phyloP scores from a whole-genome alignment of 495 filamentous ascomycete genomes.

The Aspergillus incahuasiensis region DNA sequence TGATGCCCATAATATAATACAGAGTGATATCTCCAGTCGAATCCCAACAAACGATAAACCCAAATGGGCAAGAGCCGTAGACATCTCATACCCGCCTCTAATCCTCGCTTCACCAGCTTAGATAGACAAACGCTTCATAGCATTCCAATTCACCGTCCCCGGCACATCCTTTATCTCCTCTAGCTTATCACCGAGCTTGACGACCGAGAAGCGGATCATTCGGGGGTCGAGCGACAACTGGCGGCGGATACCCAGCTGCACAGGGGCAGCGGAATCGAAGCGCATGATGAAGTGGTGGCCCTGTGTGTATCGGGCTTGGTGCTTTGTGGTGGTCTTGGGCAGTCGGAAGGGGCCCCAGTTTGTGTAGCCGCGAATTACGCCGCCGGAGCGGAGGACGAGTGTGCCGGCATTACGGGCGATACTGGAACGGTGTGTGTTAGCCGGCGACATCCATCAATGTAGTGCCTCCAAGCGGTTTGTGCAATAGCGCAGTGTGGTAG shows the following conservation, averaged over 20 bases:
- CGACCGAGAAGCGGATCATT: slow-evolving; percentile 79
- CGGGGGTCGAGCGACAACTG: slow-evolving; percentile 84
- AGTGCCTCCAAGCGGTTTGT: too few relatives aligned
- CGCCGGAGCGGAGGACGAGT: slow-evolving; percentile 75
- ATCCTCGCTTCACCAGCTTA: background rate
- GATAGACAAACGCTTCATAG: slow-evolving; percentile 27
- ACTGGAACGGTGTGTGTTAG: slow-evolving; percentile 31
- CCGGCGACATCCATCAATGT: too few relatives aligned
- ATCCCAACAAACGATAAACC: slow-evolving; percentile 26
- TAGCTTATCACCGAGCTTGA: slow-evolving; percentile 80
- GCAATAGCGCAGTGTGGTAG: background rate
- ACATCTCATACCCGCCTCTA: background rate
- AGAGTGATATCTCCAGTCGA: slow-evolving; percentile 26
- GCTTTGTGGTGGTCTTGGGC: slow-evolving; percentile 65
- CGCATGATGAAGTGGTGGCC: slow-evolving; percentile 99
- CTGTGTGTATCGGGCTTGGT: slow-evolving; percentile 71
- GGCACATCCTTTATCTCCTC: slow-evolving; percentile 60
- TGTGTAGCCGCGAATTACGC: slow-evolving; percentile 84
- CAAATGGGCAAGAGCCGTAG: background rate
- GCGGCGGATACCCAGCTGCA: slow-evolving; percentile 66
- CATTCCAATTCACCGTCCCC: slow-evolving; percentile 58
- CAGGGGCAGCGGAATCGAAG: slow-evolving; percentile 69
- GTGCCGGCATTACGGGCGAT: slow-evolving; percentile 84
- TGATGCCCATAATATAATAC: slow-evolving; percentile 31
- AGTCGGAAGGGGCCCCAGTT: slow-evolving; percentile 94